Conservation (phyloP, 2,329 filamentous ascomycete species). For the Botrytis medusae region DNA sequence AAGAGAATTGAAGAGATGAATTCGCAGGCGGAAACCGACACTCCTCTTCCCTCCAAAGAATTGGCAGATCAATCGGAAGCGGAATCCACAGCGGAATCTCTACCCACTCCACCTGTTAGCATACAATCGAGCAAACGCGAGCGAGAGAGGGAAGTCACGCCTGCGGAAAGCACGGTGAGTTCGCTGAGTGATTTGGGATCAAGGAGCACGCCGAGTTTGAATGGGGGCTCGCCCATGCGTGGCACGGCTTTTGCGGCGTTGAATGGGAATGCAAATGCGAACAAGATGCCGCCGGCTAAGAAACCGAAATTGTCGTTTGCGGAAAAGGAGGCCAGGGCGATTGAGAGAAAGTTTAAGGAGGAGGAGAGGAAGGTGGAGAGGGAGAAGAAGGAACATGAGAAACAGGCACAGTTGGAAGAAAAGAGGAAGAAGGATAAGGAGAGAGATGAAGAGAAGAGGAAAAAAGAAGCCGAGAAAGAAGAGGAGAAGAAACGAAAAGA, state of each 20-base stretch:
- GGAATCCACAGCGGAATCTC: neutral
- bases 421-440: constrained; percentile 42
- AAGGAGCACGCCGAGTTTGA: constrained; percentile 25
- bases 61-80: neutral
- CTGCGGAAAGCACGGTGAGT: constrained; percentile 28
- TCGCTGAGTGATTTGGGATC: constrained; percentile 31
- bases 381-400: constrained; percentile 39
- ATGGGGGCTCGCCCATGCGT: constrained; percentile 18
- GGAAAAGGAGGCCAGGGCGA: constrained; percentile 42
- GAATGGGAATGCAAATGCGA: constrained; percentile 23
- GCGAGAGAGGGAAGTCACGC: constrained; percentile 25
- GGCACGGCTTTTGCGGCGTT: constrained; percentile 30
- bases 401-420: constrained; percentile 38
- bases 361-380: constrained; percentile 38
- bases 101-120: constrained; percentile 13
- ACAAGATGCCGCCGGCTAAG: constrained; percentile 31
- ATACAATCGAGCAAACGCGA: constrained; percentile 6
- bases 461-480: constrained; percentile 45
- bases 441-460: constrained; percentile 38
- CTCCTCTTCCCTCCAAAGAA: constrained; percentile 9
- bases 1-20: neutral
- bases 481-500: constrained; percentile 43
- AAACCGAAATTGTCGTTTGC: constrained; percentile 34
- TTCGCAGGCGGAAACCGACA: neutral
- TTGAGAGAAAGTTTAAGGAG: constrained; percentile 38